These are phyloP conservation scores for Ustilago loliicola DNA, from an alignment of 1,284 basidiomycete species.

Conservation along the genomic window DNA sequence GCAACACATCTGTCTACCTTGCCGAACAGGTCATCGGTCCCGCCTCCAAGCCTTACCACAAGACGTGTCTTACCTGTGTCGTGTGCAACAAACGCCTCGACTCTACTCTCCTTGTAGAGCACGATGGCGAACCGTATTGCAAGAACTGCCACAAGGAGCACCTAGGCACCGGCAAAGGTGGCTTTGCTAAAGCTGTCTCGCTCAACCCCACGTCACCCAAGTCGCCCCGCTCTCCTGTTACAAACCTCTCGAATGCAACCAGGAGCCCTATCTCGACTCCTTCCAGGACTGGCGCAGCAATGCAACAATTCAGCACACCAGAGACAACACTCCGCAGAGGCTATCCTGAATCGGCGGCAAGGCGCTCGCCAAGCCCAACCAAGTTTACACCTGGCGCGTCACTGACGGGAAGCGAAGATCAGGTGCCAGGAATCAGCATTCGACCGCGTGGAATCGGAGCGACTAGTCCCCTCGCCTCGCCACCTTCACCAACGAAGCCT, in stretches of 20 bases:
- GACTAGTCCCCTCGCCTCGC: slow-evolving; percentile 18
- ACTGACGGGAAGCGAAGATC: slow-evolving; percentile 27
- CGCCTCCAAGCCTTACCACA: slow-evolving; percentile 65
- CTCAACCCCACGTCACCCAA: slow-evolving; percentile 57
- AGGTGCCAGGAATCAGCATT: slow-evolving; percentile 42
- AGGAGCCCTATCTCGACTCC: slow-evolving; percentile 31
- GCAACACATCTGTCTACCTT: slow-evolving; percentile 65
- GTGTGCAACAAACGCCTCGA: slow-evolving; percentile 68
- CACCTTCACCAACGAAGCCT: slow-evolving; percentile 22
- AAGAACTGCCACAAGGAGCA: slow-evolving; percentile 68
- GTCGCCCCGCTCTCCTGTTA: slow-evolving; percentile 32
- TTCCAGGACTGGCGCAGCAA: slow-evolving; percentile 16
- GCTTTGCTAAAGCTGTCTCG: slow-evolving; percentile 66
- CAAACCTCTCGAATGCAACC: slow-evolving; percentile 22
- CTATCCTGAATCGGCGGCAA: slow-evolving; percentile 3
- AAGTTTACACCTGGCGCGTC: slow-evolving; percentile 38
- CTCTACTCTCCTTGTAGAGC: slow-evolving; percentile 66
- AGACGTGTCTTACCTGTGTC: slow-evolving; percentile 67
- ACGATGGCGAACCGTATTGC: slow-evolving; percentile 68
- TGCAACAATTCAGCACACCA: slow-evolving; percentile 34
- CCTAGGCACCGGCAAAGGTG: slow-evolving; percentile 68
- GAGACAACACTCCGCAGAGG: slow-evolving; percentile 37
- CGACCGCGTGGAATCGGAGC: slow-evolving; percentile 25
- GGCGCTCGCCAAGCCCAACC: slow-evolving; percentile 48
- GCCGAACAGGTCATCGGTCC: slow-evolving; percentile 70